These are phyloP conservation scores for Rauvolfia tetraphylla DNA, from an alignment of 257 asterid species.

Conservation along the genomic window DNA sequence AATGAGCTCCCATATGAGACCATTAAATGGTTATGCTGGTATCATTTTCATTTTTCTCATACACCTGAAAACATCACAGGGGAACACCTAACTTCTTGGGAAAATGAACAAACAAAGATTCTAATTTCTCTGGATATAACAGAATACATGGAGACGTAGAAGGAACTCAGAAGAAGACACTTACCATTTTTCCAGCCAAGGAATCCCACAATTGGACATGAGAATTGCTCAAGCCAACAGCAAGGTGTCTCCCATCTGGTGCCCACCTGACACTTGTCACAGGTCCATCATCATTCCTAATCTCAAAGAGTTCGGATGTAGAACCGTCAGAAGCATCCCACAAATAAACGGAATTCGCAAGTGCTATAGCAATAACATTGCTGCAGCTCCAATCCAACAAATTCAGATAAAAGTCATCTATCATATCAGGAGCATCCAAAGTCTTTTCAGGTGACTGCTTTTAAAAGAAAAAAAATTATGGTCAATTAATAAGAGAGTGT, in stretches of 20 bases:
- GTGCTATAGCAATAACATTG: slow-evolving; percentile 41
- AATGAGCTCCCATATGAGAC: neutral
- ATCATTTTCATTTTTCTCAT: neutral
- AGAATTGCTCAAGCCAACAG: slow-evolving; percentile 43
- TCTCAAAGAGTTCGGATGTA: slow-evolving; percentile 24
- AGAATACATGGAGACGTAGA: neutral
- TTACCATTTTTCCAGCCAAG: slow-evolving; percentile 5
- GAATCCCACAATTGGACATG: slow-evolving; percentile 41
- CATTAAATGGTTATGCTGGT: neutral
- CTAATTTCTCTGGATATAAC: neutral
- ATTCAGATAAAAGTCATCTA: slow-evolving; percentile 43
- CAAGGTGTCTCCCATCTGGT: slow-evolving; percentile 37
- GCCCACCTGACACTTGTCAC: slow-evolving; percentile 49
- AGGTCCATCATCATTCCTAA: slow-evolving; percentile 30
- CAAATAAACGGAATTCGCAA: slow-evolving; percentile 31
- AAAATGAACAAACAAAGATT: neutral
- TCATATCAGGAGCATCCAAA: slow-evolving; percentile 43
- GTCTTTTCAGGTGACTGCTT: slow-evolving; percentile 31
- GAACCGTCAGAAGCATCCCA: slow-evolving; percentile 43
- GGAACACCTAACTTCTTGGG: neutral
- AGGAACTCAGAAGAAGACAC: neutral
- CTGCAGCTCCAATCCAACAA: slow-evolving; percentile 44
- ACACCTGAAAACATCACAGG: neutral
- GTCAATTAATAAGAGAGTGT: neutral
- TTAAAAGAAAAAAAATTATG: neutral